phyloP scores from a whole-genome alignment of 1,139 yeast genomes.

The Wickerhamomyces sp. region DNA sequence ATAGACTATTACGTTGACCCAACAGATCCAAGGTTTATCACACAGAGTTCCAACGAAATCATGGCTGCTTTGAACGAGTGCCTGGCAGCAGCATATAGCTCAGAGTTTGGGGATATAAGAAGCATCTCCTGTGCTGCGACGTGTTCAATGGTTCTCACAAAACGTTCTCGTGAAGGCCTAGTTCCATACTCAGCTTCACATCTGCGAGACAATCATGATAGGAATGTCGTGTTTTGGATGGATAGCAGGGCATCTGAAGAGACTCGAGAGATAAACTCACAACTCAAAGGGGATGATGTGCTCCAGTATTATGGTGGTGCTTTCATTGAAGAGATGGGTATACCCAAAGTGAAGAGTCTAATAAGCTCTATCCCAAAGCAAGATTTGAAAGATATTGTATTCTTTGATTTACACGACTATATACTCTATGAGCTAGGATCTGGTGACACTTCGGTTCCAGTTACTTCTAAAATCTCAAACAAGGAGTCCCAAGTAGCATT shows the following conservation, averaged over 20 bases:
- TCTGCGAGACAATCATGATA: constrained; percentile 21
- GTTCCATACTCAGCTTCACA: constrained; percentile 29
- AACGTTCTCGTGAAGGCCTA: constrained; percentile 14
- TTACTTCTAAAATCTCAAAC: constrained; percentile 10
- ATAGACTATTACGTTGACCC: constrained; percentile 25
- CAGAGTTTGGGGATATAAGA: constrained; percentile 9
- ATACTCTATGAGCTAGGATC: constrained; percentile 33
- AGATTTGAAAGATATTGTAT: constrained; percentile 26
- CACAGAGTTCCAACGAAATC: constrained; percentile 43
- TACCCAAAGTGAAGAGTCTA: constrained; percentile 45
- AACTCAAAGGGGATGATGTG: constrained; percentile 13
- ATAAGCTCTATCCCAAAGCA: constrained; percentile 22
- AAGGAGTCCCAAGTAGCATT: constrained; percentile 27
- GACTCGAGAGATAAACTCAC: constrained; percentile 29
- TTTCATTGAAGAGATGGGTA: constrained; percentile 51
- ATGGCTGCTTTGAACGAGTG: constrained; percentile 23
- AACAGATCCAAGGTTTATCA: constrained; percentile 23
- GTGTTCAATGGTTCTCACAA: constrained; percentile 46
- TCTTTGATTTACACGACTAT: constrained; percentile 52
- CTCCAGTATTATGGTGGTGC: constrained; percentile 37
- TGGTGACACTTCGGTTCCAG: constrained; percentile 6
- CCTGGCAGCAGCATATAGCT: constrained; percentile 6
- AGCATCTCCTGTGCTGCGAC: constrained; percentile 43
- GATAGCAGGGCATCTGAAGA: constrained; percentile 40
- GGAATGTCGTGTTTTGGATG: constrained; percentile 57